These are phyloP conservation scores for Penicillium odoratum DNA, from an alignment of 495 filamentous ascomycete species.

Conservation along the genomic window DNA sequence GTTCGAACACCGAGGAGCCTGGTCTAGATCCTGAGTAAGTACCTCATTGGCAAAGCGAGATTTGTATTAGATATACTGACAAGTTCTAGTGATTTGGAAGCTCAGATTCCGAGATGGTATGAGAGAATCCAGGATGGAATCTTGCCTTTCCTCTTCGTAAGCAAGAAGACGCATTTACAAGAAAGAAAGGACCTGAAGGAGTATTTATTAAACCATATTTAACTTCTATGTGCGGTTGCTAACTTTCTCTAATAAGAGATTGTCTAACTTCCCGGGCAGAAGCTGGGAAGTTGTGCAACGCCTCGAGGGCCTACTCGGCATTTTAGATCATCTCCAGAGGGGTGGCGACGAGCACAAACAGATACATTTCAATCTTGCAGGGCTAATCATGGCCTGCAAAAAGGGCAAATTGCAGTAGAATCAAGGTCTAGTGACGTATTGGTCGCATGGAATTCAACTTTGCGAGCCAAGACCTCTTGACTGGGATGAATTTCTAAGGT, in stretches of 20 bases:
- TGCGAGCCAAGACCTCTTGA: conserved; percentile 3
- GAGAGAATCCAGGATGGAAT: conserved; percentile 8
- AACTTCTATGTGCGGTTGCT: not conserved
- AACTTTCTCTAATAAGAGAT: too few relatives aligned
- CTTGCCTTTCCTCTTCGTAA: not conserved
- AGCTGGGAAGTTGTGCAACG: not conserved
- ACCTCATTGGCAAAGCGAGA: not conserved
- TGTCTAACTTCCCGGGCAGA: not conserved
- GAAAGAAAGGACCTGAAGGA: not conserved
- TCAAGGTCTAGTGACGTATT: conserved; percentile 5
- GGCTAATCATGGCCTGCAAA: not conserved
- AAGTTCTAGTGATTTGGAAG: not conserved
- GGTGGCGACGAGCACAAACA: not conserved
- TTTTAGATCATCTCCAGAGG: not conserved
- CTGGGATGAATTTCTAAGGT: not conserved
- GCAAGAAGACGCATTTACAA: not conserved
- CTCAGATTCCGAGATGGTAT: conserved; percentile 2
- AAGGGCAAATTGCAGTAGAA: not conserved
- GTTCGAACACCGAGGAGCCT: not conserved
- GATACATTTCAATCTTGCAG: not conserved
- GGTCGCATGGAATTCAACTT: conserved; percentile 5
- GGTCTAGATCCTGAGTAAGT: not conserved
- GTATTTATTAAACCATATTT: not conserved
- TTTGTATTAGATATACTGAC: not conserved
- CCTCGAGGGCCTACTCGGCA: not conserved